These are phyloP conservation scores for Tillandsia leiboldiana DNA, from an alignment of 176 grass and related monocot genomes.

Conservation along the genomic window DNA sequence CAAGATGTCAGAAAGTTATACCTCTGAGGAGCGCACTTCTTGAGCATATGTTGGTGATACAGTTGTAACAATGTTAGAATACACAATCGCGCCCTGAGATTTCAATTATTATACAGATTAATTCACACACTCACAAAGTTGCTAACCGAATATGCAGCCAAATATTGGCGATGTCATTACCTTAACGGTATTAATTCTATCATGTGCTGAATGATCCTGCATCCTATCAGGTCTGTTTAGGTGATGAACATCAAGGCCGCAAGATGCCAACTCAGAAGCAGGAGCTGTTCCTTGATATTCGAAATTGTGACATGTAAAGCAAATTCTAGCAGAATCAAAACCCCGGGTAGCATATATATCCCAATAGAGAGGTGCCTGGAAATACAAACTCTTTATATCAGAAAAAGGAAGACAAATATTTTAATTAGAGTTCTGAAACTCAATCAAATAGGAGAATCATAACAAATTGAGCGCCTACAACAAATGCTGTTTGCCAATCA, in stretches of 20 bases:
- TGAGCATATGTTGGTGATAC: constrained; percentile 96
- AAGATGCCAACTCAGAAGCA: constrained; percentile 66
- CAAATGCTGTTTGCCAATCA: constrained; percentile 98
- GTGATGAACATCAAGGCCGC: constrained; percentile 79
- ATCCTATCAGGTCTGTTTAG: constrained; percentile 82
- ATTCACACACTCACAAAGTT: not conserved
- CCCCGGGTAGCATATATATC: constrained; percentile 76
- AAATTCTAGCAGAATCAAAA: constrained; percentile 89
- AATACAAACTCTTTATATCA: not conserved
- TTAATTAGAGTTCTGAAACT: not conserved
- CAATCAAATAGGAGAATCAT: constrained; percentile 15
- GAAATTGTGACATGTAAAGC: constrained; percentile 97
- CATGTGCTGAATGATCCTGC: constrained; percentile 65
- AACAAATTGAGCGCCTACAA: constrained; percentile 41
- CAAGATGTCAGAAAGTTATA: constrained; percentile 30
- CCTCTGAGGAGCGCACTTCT: constrained; percentile 74
- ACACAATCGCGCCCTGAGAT: constrained; percentile 82
- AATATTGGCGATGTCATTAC: constrained; percentile 27
- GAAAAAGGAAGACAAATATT: not conserved
- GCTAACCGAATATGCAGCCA: not conserved
- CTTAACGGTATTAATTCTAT: constrained; percentile 90
- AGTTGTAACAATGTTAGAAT: constrained; percentile 96
- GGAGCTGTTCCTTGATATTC: constrained; percentile 84
- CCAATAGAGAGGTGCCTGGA: constrained; percentile 93
- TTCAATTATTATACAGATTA: not conserved